phyloP scores from a whole-genome alignment of 2,329 filamentous ascomycete genomes.

The Podosphaera fusca region DNA sequence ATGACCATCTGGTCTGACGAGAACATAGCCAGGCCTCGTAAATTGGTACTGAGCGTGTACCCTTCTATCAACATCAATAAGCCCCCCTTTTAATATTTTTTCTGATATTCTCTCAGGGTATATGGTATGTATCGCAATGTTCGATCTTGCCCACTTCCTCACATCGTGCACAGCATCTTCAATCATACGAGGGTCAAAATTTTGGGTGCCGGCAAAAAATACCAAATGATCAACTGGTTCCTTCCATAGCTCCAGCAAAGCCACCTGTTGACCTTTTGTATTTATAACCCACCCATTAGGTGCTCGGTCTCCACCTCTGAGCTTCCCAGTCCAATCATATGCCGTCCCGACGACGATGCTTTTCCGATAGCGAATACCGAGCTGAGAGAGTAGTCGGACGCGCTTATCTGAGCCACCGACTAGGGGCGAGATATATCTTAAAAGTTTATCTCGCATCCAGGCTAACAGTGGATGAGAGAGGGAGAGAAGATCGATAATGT shows the following conservation, averaged over 20 bases:
- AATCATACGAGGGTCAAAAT: neutral
- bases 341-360: conserved; percentile 18
- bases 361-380: conserved; percentile 21
- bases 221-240: conserved; percentile 15
- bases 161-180: neutral
- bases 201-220: conserved; percentile 11
- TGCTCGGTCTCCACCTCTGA: conserved; percentile 25
- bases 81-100: conserved; percentile 4
- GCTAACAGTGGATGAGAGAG: conserved; percentile 17
- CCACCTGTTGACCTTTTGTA: conserved; percentile 3
- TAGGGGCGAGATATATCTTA: conserved; percentile 20
- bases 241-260: conserved; percentile 12
- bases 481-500: conserved; percentile 18
- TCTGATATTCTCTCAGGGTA: neutral
- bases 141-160: neutral
- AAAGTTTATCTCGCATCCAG: conserved; percentile 18
- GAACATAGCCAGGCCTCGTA: conserved; percentile 6
- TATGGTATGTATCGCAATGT: too few species aligned
- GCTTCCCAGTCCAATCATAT: conserved; percentile 13
- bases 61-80: conserved; percentile 8
- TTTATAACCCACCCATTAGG: conserved; percentile 17
- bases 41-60: conserved; percentile 10
- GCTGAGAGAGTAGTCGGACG: conserved; percentile 18
- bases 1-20: conserved; percentile 10
- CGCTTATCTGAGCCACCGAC: conserved; percentile 5